A percentile compares a stretch with the other conserved stretches of the same genome.
These are phyloP conservation scores for Boletus vinaceobasis DNA, from an alignment of 768 basidiomycete genomes.

Conservation along the genomic window DNA sequence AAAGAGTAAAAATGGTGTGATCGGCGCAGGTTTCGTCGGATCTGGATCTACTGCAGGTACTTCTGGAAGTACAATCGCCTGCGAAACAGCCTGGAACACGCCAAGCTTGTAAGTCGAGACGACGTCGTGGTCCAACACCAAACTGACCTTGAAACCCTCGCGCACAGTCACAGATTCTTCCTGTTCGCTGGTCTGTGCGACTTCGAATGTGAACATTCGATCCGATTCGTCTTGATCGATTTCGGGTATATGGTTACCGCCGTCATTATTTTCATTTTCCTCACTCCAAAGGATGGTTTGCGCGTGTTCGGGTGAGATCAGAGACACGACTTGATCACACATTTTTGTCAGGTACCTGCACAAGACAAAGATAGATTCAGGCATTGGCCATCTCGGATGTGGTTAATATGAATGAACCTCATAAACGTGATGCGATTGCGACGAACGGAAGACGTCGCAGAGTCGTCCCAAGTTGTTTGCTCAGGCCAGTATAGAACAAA, in stretches of 20 bases:
- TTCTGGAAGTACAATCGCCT: slow-evolving; percentile 8
- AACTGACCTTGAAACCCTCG: slow-evolving; percentile 45
- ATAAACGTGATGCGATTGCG: slow-evolving; percentile 61
- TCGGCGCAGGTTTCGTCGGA: background rate
- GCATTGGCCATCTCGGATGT: background rate
- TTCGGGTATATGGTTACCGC: slow-evolving; percentile 25
- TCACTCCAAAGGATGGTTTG: slow-evolving; percentile 44
- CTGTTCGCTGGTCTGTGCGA: slow-evolving; percentile 52
- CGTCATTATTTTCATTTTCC: slow-evolving; percentile 28
- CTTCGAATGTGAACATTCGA: slow-evolving; percentile 51
- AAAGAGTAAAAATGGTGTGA: slow-evolving; percentile 31
- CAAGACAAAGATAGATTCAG: background rate
- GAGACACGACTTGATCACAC: slow-evolving; percentile 50
- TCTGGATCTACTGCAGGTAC: slow-evolving; percentile 2
- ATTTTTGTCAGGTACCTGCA: slow-evolving; percentile 58
- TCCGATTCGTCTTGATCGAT: slow-evolving; percentile 41
- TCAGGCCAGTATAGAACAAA: slow-evolving; percentile 65
- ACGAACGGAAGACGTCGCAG: slow-evolving; percentile 39
- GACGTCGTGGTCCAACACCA: background rate
- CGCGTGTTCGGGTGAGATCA: slow-evolving; percentile 49
- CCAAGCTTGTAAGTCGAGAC: background rate
- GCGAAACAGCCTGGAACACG: slow-evolving; percentile 8
- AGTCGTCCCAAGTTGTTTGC: slow-evolving; percentile 54
- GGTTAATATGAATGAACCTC: slow-evolving; percentile 37
- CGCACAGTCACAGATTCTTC: slow-evolving; percentile 46